These are phyloP conservation scores for Candida methanosorbosa DNA, from an alignment of 805 yeast genomes.

Conservation along the genomic window DNA sequence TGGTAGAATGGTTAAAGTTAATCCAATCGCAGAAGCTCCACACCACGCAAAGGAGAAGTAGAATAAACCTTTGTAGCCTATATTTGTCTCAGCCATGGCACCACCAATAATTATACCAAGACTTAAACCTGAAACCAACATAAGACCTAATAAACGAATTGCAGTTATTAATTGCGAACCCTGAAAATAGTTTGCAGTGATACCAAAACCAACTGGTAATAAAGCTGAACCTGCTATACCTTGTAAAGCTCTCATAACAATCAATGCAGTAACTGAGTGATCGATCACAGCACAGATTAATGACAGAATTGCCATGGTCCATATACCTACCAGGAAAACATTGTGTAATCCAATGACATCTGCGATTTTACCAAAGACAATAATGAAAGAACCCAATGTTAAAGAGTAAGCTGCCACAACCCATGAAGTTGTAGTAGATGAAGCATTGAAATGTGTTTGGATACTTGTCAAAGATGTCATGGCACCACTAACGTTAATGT, in stretches of 20 bases:
- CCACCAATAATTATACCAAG: conserved; percentile 2
- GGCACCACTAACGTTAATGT: conserved; percentile 18
- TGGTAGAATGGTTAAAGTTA: conserved; percentile 18
- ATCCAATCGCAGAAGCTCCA: conserved; percentile 15
- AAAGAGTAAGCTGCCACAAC: conserved; percentile 34
- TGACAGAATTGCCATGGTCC: conserved; percentile 12
- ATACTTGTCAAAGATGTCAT: conserved; percentile 13
- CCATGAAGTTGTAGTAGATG: conserved; percentile 30
- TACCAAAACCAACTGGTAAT: conserved; percentile 23
- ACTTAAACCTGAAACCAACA: conserved; percentile 6
- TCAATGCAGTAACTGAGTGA: conserved; percentile 25
- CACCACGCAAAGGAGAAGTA: conserved; percentile 34
- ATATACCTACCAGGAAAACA: conserved; percentile 17
- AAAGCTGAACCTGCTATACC: conserved; percentile 34
- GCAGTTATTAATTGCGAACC: conserved; percentile 17
- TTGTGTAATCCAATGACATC: conserved; percentile 32
- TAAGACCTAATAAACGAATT: conserved; percentile 3
- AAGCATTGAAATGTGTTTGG: conserved; percentile 29
- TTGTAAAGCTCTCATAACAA: conserved; percentile 36
- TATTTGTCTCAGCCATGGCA: conserved; percentile 27
- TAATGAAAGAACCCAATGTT: conserved; percentile 35
- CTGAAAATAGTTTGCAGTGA: conserved; percentile 18
- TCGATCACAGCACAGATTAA: conserved; percentile 28
- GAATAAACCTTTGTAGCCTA: conserved; percentile 32
- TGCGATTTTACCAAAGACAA: conserved; percentile 31